phyloP scores from a whole-genome alignment of 2,329 filamentous ascomycete genomes.

The Exserohilum turcica region DNA sequence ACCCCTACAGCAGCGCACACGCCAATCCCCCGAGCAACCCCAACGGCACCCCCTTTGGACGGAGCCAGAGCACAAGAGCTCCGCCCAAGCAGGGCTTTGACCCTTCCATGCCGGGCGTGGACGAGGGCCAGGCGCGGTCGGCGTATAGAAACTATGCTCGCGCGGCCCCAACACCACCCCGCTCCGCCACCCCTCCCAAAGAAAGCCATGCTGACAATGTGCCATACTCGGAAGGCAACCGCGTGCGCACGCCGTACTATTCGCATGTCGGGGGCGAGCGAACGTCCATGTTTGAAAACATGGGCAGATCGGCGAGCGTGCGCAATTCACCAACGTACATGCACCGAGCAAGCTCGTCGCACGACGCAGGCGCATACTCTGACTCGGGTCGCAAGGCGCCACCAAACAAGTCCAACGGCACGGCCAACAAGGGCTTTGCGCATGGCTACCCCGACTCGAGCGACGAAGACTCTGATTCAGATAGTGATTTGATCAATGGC shows the following conservation, averaged over 20 bases:
- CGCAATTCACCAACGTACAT: constrained; percentile 53
- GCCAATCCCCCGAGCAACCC: constrained; percentile 33
- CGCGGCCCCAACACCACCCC: constrained; percentile 41
- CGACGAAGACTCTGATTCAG: constrained; percentile 36
- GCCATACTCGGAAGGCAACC: constrained; percentile 53
- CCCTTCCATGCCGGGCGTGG: constrained; percentile 62
- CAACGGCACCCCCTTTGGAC: constrained; percentile 46
- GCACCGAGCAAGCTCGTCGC: constrained; percentile 28
- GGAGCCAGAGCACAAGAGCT: constrained; percentile 48
- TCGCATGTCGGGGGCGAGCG: constrained; percentile 60
- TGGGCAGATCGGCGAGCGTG: constrained; percentile 60
- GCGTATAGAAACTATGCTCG: constrained; percentile 51
- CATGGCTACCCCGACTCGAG: constrained; percentile 42
- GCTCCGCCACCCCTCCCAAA: constrained; percentile 21
- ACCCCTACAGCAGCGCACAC: constrained; percentile 10
- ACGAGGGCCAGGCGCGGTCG: constrained; percentile 63
- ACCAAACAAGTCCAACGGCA: constrained; percentile 33
- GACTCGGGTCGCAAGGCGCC: constrained; percentile 40
- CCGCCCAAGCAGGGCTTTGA: constrained; percentile 63
- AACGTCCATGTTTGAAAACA: constrained; percentile 59
- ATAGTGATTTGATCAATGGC: constrained; percentile 20
- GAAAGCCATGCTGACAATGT: constrained; percentile 32
- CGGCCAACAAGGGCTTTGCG: constrained; percentile 27
- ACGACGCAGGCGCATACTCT: constrained; percentile 34
- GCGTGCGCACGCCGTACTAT: constrained; percentile 60